Evolutionary conservation across 148 eudicot species (phyloP), one percentile per base, ranked within the genome.

Genomic region (Spergularia marina): DNA sequence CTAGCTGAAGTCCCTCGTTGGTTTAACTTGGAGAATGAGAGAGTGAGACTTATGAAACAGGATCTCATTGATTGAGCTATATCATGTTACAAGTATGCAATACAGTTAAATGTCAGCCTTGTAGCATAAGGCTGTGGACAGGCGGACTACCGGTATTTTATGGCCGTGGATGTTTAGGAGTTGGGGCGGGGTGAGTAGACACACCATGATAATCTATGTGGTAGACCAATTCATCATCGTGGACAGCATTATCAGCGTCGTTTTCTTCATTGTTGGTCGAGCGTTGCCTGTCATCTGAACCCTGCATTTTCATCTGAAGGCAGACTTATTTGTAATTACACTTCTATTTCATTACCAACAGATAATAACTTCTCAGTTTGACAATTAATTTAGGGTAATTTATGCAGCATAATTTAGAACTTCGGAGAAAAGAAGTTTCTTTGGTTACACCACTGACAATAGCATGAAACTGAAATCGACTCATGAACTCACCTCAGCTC

Each of bases 201-300:
- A 86, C 93, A 20, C 93, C 93, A 58, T 81, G 91, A 78, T 89
- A 89, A 77, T 89, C 93, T 68, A 83, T 80, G 72, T 87, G 86
- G 81, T 89, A 87, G 56, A 86, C 62, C 61, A 81, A 65, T 58
- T 85, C 86, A 55, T 82, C 86, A 7, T 76, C 70, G 4, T 71
- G 78, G 17, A 70, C 65, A 63, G 51, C 61, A 55, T 54, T 55
- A 11, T 64, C 36, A 71, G n/a, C 39, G 9, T 20, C 56, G 54
- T 75, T 39, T 51, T 55, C 77, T 53, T 40, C 76, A 54, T 77
- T 73, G 12, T 79, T 21, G 39, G 41, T 25, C 62, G 72, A 59
- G 58, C 30, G 53, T 55, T 74, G 51, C 16, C 18, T 76, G 60
- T 77, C 82, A 57, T 53, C 77, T 30, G 14, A 65, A 57, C 58